Evolutionary conservation across 2,329 filamentous ascomycete genomes (phyloP).

Genomic region (Paecilomyces sp.): DNA sequence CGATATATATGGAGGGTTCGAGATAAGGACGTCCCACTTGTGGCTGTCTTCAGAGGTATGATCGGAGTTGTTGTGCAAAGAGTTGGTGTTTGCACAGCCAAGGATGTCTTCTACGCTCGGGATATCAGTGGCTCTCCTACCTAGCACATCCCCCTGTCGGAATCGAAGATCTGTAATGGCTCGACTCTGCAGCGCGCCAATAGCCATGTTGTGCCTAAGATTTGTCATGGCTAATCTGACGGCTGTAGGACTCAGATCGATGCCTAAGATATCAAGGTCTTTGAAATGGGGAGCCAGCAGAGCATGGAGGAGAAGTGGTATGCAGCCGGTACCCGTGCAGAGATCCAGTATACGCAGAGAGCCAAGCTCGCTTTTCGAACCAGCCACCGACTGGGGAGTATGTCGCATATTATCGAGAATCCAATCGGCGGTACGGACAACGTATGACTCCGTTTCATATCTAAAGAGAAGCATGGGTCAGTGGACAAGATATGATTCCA

Average conservation of each 20-base stretch:
- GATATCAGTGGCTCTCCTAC: background rate
- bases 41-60: background rate
- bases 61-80: background rate
- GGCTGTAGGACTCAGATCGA: constrained; percentile 66
- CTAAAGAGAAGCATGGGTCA: constrained; percentile 12
- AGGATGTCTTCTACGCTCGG: constrained; percentile 12
- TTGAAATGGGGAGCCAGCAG: constrained; percentile 43
- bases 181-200: constrained; percentile 15
- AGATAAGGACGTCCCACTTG: constrained; percentile 61
- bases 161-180: constrained; percentile 38
- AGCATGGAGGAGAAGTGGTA: constrained; percentile 67
- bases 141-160: constrained; percentile 37
- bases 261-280: constrained; percentile 51
- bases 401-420: constrained; percentile 20
- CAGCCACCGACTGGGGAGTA: background rate
- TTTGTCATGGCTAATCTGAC: constrained; percentile 62
- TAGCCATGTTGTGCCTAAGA: constrained; percentile 43
- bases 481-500: background rate
- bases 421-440: constrained; percentile 46
- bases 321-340: constrained; percentile 88
- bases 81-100: background rate
- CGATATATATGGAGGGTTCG: constrained; percentile 91
- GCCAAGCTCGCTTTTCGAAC: constrained; percentile 3
- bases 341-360: constrained; percentile 66
- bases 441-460: constrained; percentile 66